Conservation (phyloP, 768 basidiomycete genomes). For the Clitopilus passeckerianus region DNA sequence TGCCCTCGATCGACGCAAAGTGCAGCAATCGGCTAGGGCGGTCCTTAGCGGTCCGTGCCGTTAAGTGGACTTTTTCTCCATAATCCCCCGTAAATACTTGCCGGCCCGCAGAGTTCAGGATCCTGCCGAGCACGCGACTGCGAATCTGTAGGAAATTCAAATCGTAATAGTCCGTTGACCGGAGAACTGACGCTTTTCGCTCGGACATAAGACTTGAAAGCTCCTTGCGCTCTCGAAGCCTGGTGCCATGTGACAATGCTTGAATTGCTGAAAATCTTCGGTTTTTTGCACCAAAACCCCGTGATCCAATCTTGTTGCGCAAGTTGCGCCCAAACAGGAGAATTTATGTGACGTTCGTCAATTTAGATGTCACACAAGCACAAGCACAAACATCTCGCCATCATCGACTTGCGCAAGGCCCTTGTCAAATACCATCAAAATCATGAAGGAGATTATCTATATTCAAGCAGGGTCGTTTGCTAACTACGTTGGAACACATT, state of each 20-base stretch:
- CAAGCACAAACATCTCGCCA: neutral
- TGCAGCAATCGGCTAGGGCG: neutral
- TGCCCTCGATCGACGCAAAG: conserved; percentile 18
- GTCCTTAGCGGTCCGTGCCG: neutral
- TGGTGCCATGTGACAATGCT: neutral
- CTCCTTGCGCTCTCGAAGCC: neutral
- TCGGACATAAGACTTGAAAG: neutral
- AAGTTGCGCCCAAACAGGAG: conserved; percentile 1
- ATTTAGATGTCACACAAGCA: too few relatives aligned
- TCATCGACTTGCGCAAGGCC: neutral
- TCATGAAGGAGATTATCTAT: conserved; percentile 77
- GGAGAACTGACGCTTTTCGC: neutral
- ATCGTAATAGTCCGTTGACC: neutral
- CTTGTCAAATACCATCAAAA: neutral
- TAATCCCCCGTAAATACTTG: neutral
- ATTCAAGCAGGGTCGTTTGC: conserved; percentile 66
- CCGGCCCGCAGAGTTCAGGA: neutral
- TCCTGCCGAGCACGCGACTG: too few relatives aligned
- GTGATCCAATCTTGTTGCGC: neutral
- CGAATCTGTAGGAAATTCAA: neutral
- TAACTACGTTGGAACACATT: conserved; percentile 71
- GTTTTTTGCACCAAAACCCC: neutral
- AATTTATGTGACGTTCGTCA: too few relatives aligned
- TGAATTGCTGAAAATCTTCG: neutral
- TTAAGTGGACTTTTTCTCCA: neutral